Base-by-base conservation (phyloP, 495 filamentous ascomycete species). In the Xylaria castorea region DNA sequence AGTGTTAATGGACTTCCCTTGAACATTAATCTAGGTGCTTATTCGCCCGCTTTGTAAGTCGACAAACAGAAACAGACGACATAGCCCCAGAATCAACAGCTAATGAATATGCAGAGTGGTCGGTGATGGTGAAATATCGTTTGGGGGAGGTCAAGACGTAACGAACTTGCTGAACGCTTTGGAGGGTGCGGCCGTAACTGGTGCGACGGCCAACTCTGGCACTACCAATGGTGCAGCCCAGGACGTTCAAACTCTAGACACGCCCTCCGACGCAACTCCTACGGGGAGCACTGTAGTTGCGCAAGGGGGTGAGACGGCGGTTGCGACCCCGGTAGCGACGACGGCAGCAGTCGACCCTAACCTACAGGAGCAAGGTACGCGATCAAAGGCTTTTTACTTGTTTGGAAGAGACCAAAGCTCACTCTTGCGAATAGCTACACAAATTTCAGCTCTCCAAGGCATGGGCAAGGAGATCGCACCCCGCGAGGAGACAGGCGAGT, bases 81-180 rank as follows among this genome's bases (percentile, higher is more conserved):
- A 14, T 30, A 8, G 25, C 64, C 12, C 22, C 16, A 7, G 34
- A 57, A 7, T 60, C 20, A 46, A 66, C 20, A 66, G 71, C 77
- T 78, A 74, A 72, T 46, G 20, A 20, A 72, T 79, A 53, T 80
- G 75, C 64, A 74, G 62, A 69, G 79, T 85, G 78, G 85, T 86
- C 85, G 87, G 87, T 88, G 87, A 89, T 84, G 87, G 87, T 82
- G 87, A 89, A 80, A 89, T 89, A 74, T 88, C 86, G 72, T 88
- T 89, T 73, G 86, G 86, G 70, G 83, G 84, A 51, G 82, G 82
- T 61, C 84, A 88, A 80, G 81, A 84, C 76, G 87, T 88, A 11
- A 82, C 85, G 46, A 80, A 79, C 61, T 72, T 86, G 66, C 83
- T 87, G 75, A 85, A 82, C 68, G 84, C 82, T 62, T 77, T 86